These are phyloP conservation scores for Lecanoromycetidae sp. DNA, from an alignment of 2,329 filamentous ascomycete genomes.

Conservation along the genomic window DNA sequence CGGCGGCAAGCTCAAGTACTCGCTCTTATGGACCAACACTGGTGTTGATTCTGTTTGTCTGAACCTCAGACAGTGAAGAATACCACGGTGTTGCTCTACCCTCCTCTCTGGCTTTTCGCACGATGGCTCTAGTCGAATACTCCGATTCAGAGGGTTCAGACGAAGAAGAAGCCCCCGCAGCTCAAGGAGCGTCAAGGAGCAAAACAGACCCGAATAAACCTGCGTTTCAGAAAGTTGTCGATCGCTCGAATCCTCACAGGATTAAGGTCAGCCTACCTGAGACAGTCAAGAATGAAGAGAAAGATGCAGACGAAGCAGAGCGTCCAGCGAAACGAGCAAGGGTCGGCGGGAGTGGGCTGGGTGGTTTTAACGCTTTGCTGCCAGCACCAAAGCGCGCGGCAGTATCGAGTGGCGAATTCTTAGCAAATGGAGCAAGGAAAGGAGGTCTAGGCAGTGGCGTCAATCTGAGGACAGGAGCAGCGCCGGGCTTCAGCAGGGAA, in stretches of 20 bases:
- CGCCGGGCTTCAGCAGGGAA: slow-evolving; percentile 66
- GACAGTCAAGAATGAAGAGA: slow-evolving; percentile 29
- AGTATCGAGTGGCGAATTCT: slow-evolving; percentile 21
- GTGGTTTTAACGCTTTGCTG: slow-evolving; percentile 75
- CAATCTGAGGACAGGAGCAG: slow-evolving; percentile 69
- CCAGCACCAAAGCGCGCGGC: slow-evolving; percentile 61
- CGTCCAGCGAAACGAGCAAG: slow-evolving; percentile 62
- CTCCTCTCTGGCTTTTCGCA: too few species aligned
- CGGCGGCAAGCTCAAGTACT: too few species aligned
- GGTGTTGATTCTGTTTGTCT: too few species aligned
- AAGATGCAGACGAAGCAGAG: slow-evolving; percentile 33
- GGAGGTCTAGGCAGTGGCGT: slow-evolving; percentile 43
- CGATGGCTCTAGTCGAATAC: slow-evolving; percentile 77
- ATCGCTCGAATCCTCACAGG: slow-evolving; percentile 68
- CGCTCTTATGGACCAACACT: too few species aligned
- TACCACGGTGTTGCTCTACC: too few species aligned
- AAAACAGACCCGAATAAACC: slow-evolving; percentile 37
- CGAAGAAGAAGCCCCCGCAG: slow-evolving; percentile 33
- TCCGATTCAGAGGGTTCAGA: slow-evolving; percentile 66
- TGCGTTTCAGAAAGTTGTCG: slow-evolving; percentile 66
- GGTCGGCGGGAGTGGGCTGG: slow-evolving; percentile 53
- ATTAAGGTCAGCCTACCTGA: slow-evolving; percentile 69
- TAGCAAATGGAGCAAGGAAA: slow-evolving; percentile 25
- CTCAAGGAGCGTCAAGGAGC: slow-evolving; percentile 15
- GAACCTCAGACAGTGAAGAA: too few species aligned